Base-by-base conservation (phyloP, 768 basidiomycete species). In the Trametes villosa region DNA sequence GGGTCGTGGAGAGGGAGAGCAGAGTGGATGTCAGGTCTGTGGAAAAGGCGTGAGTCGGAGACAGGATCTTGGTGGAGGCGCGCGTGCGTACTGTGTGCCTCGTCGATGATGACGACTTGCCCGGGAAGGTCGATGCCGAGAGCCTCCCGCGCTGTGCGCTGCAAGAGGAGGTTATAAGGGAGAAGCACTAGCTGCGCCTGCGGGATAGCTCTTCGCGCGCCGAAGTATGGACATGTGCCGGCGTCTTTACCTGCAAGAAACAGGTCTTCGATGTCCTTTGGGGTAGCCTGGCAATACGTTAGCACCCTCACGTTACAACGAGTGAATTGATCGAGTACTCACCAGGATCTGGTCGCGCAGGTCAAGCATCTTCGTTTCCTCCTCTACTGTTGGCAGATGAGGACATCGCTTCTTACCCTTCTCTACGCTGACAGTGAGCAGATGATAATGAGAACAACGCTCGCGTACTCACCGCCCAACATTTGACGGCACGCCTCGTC, bases 1-100 rank as follows among this genome's bases (percentile, higher is more conserved):
- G 77, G 27, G 85, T 79, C 2, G 91, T 91, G 56, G 96, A 92
- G 30, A 97, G 79, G 1, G 93, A 91, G 9, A 99, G 83, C 2
- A 99, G 77, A 0, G 95, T 94, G 20, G 94, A 87, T 67, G 96
- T 94, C 49, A 97, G 75, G 72, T 97, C 94, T 96, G 59, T 20
- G 0, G 18, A 29, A 24, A 33, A 26, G 33, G 7, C 12, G 26
- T 17, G 9, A 5, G 49, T 22, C 5, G 31, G n/a, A 4, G 20
- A 20, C 18, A 3, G 44, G 2, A 29, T 17, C 12, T n/a, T 5
- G 11, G 17, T 26, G 40, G 24, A 22, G 9, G 36, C 3, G 77
- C 92, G n/a, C n/a, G n/a, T n/a, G n/a, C n/a, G 58, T 67, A 95
- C 94, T 98, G 74, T 99, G 96, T 0, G 96, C 96, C 77, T 99